Evolutionary conservation across 495 filamentous ascomycete species (phyloP).

Genomic region (Chaetomium cochliodes): DNA sequence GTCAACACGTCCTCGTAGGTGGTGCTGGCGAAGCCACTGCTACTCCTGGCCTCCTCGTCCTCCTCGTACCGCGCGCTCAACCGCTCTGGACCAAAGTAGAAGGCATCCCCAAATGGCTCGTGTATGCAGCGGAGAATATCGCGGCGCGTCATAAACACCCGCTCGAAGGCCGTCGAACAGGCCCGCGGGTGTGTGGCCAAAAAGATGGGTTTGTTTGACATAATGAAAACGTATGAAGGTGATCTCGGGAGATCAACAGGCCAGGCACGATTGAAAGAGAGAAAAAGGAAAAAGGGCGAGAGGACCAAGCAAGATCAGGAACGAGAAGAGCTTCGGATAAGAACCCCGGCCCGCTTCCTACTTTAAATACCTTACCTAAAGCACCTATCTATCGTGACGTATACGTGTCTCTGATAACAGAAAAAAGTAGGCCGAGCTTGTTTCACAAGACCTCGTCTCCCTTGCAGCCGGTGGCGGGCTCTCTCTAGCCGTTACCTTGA

Average conservation of each 20-base stretch:
- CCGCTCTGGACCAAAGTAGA: constrained; percentile 90
- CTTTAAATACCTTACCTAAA: constrained; percentile 1
- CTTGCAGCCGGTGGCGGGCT: too few species aligned
- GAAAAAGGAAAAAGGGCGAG: not conserved
- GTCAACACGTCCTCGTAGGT: constrained; percentile 78
- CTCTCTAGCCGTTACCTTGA: too few species aligned
- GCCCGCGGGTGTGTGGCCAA: constrained; percentile 90
- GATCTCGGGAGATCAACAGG: constrained; percentile 7
- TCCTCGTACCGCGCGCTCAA: constrained; percentile 71
- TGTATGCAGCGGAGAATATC: constrained; percentile 80
- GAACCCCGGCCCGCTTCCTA: not conserved
- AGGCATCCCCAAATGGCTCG: constrained; percentile 95
- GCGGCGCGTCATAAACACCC: constrained; percentile 92
- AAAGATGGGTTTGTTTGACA: constrained; percentile 83
- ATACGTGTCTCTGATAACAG: not conserved
- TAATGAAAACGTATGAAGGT: constrained; percentile 34
- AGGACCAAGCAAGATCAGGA: not conserved
- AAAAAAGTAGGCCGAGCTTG: too few species aligned
- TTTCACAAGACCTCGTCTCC: too few species aligned
- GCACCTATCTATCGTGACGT: not conserved
- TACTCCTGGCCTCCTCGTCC: constrained; percentile 64
- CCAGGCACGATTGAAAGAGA: not conserved
- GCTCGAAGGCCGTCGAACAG: constrained; percentile 93
- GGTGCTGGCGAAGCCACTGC: constrained; percentile 71
- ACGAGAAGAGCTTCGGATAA: not conserved